Conservation (phyloP, 2,329 filamentous ascomycete species). For the Colletotrichum coccodes region DNA sequence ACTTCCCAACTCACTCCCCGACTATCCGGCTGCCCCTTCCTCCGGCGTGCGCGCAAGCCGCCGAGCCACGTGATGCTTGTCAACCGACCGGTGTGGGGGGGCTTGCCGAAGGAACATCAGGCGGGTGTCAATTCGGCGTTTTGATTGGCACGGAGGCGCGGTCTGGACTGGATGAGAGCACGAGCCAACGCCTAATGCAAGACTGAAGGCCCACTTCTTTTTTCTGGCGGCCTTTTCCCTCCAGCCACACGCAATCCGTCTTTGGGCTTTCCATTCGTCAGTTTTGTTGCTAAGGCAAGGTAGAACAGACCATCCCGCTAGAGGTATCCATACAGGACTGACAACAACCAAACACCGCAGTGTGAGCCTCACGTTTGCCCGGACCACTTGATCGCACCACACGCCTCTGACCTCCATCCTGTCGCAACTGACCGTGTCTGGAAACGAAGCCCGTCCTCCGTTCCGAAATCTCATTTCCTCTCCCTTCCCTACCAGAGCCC, state of each 20-base stretch:
- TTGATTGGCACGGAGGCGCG: conserved; percentile 12
- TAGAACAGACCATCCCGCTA: conserved; percentile 3
- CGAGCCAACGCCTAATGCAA: conserved; percentile 34
- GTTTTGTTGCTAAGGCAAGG: conserved; percentile 3
- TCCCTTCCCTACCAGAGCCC: neutral
- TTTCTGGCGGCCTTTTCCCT: conserved; percentile 2
- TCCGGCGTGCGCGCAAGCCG: conserved; percentile 6
- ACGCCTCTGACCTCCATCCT: neutral
- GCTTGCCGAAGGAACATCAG: conserved; percentile 9
- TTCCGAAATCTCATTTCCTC: neutral
- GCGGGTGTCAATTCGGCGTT: conserved; percentile 18
- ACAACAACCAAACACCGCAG: conserved; percentile 19
- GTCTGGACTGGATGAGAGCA: conserved; percentile 17
- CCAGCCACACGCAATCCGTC: conserved; percentile 20
- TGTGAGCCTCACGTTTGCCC: conserved; percentile 17
- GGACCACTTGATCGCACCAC: conserved; percentile 15
- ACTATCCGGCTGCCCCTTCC: neutral
- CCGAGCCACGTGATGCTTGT: conserved; percentile 24
- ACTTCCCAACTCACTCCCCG: neutral
- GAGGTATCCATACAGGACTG: neutral
- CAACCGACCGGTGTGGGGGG: neutral
- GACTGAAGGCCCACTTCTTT: conserved; percentile 20
- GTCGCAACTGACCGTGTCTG: conserved; percentile 2
- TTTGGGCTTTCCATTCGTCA: conserved; percentile 2
- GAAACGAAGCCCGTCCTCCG: neutral